A percentile compares a stretch with the other conserved stretches of the same genome.
phyloP scores from a whole-genome alignment of 2,329 filamentous ascomycete species.

The Graphilbum sp. region DNA sequence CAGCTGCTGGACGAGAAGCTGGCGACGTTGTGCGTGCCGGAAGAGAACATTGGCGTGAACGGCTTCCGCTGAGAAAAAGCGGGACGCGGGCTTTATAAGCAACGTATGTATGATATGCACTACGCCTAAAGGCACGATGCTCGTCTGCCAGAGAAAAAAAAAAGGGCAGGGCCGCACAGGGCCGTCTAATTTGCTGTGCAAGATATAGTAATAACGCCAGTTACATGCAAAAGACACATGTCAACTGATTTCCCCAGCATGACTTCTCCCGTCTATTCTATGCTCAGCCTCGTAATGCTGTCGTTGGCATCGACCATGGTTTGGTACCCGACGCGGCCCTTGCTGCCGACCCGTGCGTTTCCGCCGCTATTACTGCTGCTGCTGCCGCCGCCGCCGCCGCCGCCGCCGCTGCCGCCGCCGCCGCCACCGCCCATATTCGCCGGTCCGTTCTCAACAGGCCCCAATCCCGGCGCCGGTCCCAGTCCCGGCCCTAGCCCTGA shows the following conservation, averaged over 20 bases:
- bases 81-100: no score
- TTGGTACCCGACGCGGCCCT: conserved; percentile 61
- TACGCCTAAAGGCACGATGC: no score
- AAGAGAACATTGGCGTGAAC: conserved; percentile 28
- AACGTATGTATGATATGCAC: no score
- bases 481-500: no score
- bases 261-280: conserved; percentile 41
- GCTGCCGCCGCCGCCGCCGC: conserved; percentile 23
- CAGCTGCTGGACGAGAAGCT: conserved; percentile 45
- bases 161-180: neutral
- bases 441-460: no score
- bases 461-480: no score
- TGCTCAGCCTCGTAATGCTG: conserved; percentile 92
- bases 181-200: no score
- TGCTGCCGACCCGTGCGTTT: conserved; percentile 18
- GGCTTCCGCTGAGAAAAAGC: conserved; percentile 7
- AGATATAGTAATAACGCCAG: no score
- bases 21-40: conserved; percentile 33
- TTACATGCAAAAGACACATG: no score
- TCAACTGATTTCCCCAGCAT: no score
- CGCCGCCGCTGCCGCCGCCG: conserved; percentile 12
- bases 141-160: neutral
- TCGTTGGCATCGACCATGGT: conserved; percentile 95
- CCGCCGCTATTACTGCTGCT: conserved; percentile 22
- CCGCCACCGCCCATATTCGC: neutral